phyloP scores from a whole-genome alignment of 78 protist genomes.

The Planoprotostelium fungivorum region DNA sequence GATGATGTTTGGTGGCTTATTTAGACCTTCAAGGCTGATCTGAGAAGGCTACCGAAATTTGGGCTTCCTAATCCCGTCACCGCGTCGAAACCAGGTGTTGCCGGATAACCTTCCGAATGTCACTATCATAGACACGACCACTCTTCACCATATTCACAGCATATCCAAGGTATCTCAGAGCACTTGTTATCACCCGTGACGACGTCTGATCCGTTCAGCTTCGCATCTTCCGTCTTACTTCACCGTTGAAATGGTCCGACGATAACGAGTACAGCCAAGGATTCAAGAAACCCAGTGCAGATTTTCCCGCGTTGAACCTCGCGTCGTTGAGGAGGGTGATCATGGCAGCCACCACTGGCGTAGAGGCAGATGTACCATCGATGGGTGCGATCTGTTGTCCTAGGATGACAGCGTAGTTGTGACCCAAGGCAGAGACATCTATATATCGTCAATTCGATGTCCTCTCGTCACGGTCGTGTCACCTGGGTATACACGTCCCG shows the following conservation, averaged over 20 bases:
- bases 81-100: conserved; percentile 23
- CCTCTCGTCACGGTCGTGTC: too few relatives aligned
- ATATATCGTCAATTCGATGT: too few relatives aligned
- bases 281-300: conserved; percentile 50
- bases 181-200: conserved; percentile 20
- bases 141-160: conserved; percentile 28
- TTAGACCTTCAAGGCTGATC: background rate
- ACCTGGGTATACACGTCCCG: conserved; percentile 36
- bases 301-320: conserved; percentile 15
- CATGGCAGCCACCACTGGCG: conserved; percentile 45
- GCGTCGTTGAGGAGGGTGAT: conserved; percentile 38
- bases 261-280: conserved; percentile 29
- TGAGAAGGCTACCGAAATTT: conserved; percentile 8
- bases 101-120: too few relatives aligned
- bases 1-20: too few relatives aligned
- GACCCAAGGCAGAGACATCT: too few relatives aligned
- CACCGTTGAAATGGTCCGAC: conserved; percentile 8
- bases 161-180: background rate
- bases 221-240: background rate
- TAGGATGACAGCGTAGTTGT: too few relatives aligned
- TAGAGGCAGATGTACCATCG: conserved; percentile 50
- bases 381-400: too few relatives aligned
- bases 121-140: too few relatives aligned
- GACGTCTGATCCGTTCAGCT: conserved; percentile 2
- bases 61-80: conserved; percentile 37